phyloP scores from a whole-genome alignment of 768 basidiomycete species.

The Ramaria sp. region DNA sequence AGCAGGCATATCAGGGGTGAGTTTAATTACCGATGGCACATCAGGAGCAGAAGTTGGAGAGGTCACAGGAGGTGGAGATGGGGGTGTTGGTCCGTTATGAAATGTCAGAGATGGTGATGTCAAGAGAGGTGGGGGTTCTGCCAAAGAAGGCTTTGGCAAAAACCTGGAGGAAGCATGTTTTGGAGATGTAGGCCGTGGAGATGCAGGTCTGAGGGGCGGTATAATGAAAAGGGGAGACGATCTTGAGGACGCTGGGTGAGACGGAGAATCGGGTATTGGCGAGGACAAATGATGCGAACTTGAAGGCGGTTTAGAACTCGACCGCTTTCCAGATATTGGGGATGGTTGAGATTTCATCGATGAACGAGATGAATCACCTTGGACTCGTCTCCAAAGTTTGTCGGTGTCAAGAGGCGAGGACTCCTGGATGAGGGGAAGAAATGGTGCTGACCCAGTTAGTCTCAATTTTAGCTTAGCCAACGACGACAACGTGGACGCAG shows the following conservation, averaged over 20 bases:
- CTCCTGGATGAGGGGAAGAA: conserved; percentile 1
- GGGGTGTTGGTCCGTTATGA: not conserved
- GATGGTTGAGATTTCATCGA: not conserved
- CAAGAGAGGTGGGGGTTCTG: not conserved
- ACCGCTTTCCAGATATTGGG: not conserved
- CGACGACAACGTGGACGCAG: not conserved
- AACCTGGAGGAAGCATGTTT: not conserved
- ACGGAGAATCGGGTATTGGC: not conserved
- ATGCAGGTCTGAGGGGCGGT: not conserved
- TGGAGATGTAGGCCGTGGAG: not conserved
- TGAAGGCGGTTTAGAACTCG: not conserved
- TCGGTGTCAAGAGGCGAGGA: conserved; percentile 2
- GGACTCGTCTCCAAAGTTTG: not conserved
- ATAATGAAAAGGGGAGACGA: not conserved
- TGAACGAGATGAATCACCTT: not conserved
- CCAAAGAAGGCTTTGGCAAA: not conserved
- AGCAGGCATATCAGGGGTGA: not conserved
- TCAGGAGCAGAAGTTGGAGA: not conserved
- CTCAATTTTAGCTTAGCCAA: not conserved
- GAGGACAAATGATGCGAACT: not conserved
- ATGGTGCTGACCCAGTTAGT: not conserved
- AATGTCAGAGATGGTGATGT: not conserved
- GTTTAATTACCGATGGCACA: not conserved
- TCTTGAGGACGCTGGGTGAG: not conserved
- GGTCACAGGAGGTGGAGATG: not conserved